These are phyloP conservation scores for Abrus pulchellus DNA, from an alignment of 306 rosid genomes.

Conservation along the genomic window DNA sequence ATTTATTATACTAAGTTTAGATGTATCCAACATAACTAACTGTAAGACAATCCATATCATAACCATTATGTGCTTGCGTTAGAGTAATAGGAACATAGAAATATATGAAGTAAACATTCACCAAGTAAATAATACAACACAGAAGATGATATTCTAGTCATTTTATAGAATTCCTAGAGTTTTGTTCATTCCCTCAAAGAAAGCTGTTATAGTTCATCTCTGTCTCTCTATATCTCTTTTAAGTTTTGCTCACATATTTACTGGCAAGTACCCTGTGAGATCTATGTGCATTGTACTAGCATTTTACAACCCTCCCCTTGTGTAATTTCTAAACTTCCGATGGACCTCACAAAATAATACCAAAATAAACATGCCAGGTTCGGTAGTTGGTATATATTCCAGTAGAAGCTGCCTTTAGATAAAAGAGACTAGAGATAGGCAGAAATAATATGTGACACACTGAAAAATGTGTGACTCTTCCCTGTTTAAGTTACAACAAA, in stretches of 20 bases:
- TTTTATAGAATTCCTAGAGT: neutral
- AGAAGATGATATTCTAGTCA: neutral
- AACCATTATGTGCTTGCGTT: neutral
- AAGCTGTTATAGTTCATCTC: too few species aligned
- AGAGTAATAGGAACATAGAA: neutral
- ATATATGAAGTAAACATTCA: neutral
- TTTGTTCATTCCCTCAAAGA: neutral
- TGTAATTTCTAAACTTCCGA: neutral
- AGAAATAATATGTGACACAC: neutral
- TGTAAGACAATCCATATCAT: neutral
- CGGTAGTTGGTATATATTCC: neutral
- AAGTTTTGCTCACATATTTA: neutral
- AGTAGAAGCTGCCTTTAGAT: neutral
- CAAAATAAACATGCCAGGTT: neutral
- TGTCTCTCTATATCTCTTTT: too few species aligned
- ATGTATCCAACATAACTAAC: neutral
- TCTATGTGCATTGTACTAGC: neutral
- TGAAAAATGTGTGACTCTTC: neutral
- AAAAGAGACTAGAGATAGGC: neutral
- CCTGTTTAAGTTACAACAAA: neutral
- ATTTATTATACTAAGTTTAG: neutral
- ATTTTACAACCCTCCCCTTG: neutral
- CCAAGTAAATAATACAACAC: neutral
- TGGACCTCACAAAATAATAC: neutral
- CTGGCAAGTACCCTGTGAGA: neutral